phyloP scores from a whole-genome alignment of 2,329 filamentous ascomycete genomes.

The Diaporthe citri region DNA sequence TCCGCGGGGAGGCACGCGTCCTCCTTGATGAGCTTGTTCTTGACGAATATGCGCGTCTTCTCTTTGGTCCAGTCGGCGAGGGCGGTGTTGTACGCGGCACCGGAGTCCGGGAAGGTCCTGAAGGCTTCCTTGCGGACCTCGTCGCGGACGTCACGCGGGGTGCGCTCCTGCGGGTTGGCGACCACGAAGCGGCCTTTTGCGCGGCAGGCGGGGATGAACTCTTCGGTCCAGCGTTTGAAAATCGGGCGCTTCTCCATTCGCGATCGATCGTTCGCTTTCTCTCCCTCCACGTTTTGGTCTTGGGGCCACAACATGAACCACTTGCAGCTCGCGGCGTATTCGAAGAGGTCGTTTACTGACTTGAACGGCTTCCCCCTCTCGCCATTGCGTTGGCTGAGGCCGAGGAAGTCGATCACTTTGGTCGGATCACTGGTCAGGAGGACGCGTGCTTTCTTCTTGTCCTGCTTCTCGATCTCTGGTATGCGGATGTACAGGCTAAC shows the following conservation, averaged over 20 bases:
- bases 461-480: slow-evolving; percentile 72
- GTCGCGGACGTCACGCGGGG: slow-evolving; percentile 52
- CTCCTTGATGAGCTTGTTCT: slow-evolving; percentile 44
- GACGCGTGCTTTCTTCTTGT: slow-evolving; percentile 70
- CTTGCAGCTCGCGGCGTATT: slow-evolving; percentile 69
- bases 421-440: slow-evolving; percentile 70
- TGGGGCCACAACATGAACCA: slow-evolving; percentile 65
- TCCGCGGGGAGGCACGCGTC: slow-evolving; percentile 55
- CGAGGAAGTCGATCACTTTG: slow-evolving; percentile 72
- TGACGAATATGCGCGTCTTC: slow-evolving; percentile 47
- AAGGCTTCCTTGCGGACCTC: slow-evolving; percentile 67
- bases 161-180: not conserved
- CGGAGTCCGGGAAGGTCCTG: slow-evolving; percentile 58
- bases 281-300: slow-evolving; percentile 36
- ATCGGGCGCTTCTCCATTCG: slow-evolving; percentile 67
- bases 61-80: slow-evolving; percentile 57
- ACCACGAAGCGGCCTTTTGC: slow-evolving; percentile 52
- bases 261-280: slow-evolving; percentile 68
- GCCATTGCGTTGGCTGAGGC: slow-evolving; percentile 59
- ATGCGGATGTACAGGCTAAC: slow-evolving; percentile 74
- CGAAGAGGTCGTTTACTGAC: slow-evolving; percentile 68
- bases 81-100: slow-evolving; percentile 57
- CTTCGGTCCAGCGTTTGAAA: slow-evolving; percentile 72
- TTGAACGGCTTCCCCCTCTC: slow-evolving; percentile 69
- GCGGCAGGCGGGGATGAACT: slow-evolving; percentile 70